Evolutionary conservation across 2,329 filamentous ascomycete genomes (phyloP), one percentile per base, ranked within the genome.

Genomic region (Scedosporium boydii): DNA sequence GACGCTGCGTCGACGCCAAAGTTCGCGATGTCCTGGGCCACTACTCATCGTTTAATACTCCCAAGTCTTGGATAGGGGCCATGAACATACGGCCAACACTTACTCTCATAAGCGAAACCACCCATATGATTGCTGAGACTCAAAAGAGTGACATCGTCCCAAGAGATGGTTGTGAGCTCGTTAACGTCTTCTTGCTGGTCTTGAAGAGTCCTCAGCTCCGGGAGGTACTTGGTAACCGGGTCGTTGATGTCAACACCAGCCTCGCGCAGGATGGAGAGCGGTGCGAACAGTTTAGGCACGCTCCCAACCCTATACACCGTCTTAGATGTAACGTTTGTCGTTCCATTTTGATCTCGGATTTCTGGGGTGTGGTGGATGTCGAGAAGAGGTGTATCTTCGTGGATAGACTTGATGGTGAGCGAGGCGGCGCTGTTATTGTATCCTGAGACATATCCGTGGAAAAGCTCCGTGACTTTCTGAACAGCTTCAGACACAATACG

Each of bases 211-310:
- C 63, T 68, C 51, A 75, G 66, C 58, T 76, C 72, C 0, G 80
- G 77, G 5, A 82, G 68, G 60, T 79, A 78, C 42, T 78, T 74
- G 1, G 78, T 73, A 4, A 83, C 71, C 0, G 76, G 76, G 56
- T 75, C 76, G 2, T 80, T 72, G 69, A 75, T 59, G 14, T 72
- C 68, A 12, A 76, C 68, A 2, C 69, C 66, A 0, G 64, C 64
- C 14, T 66, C 68, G 60, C 71, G 68, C 3, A 76, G 66, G 1
- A 70, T 66, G 1, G 72, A 69, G 10, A 79, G 66, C 0, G 68
- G 69, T 0, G 73, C 69, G 5, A 75, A 65, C 2, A 76, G 59
- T 63, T 76, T 76, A 0, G 73, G 71, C 1, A 72, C 67, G 61
- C 72, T 75, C 0, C 71, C 74, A 5, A 76, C 70, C 1, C 73